phyloP scores from a whole-genome alignment of 78 protist genomes.

The Dictyostelium discoideum region DNA sequence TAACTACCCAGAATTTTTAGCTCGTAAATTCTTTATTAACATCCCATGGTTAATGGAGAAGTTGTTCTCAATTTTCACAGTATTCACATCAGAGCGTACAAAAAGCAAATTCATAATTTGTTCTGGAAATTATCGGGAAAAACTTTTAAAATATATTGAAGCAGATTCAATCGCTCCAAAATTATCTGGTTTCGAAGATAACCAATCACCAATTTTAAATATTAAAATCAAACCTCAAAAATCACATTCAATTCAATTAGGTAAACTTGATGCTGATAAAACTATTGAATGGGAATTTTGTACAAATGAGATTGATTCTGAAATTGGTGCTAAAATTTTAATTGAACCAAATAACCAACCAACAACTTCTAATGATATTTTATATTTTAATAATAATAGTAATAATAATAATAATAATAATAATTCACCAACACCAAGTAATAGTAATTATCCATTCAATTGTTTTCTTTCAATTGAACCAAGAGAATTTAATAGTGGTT shows the following conservation, averaged over 20 bases:
- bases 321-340: neutral
- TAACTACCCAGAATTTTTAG: conserved; percentile 65
- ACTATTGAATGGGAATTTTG: conserved; percentile 51
- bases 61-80: neutral
- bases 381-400: neutral
- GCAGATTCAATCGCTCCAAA: neutral
- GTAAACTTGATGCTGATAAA: conserved; percentile 10
- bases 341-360: neutral
- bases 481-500: conserved; percentile 54
- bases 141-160: conserved; percentile 39
- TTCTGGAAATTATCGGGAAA: neutral
- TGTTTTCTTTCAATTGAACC: neutral
- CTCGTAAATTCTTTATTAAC: conserved; percentile 37
- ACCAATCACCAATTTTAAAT: neutral
- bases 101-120: conserved; percentile 46
- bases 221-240: neutral
- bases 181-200: conserved; percentile 17
- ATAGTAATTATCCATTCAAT: neutral
- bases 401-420: neutral
- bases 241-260: neutral
- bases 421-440: neutral
- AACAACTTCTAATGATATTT: neutral
- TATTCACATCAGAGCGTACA: conserved; percentile 34
- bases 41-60: conserved; percentile 43
- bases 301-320: neutral